Evolutionary conservation across 345 rosid genomes (phyloP), one percentile per base, ranked within the genome.

Genomic region (Sonneratia alba): DNA sequence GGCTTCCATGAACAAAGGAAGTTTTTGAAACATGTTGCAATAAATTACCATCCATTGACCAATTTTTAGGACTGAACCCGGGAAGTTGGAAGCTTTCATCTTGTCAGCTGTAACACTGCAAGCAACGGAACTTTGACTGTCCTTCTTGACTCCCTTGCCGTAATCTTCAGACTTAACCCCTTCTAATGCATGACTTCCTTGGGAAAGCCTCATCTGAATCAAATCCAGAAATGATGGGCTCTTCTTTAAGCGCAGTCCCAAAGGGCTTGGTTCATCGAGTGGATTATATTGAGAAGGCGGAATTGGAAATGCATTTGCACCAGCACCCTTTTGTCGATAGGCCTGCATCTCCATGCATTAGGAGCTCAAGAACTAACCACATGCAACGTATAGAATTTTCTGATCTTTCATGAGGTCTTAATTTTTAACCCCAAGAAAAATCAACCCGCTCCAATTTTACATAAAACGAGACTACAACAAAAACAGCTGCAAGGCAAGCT

Each of bases 51-150:
- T 94, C 99, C 99, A 96, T 48, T 69, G 77, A 69, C 99, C 99
- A 49, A 96, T 92, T 79, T 83, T 90, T 6, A 96, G 82, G 70
- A 87, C 68, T 0, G 93, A 83, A 77, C 93, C 98, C 16, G 98
- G 89, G 76, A 96, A 92, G 79, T 96, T 92, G 1, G 98, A 92
- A 59, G 98, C 99, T 85, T 96, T 96, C 36, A 91, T 90, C 87
- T 92, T 96, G 82, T 96, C 97, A 64, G 78, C 47, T 37, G 76
- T 15, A 55, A 61, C 38, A 7, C 73, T 36, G 45, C 22, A 16
- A 38, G 77, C 43, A 6, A 74, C n/a, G 14, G 80, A 65, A n/a
- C 21, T 40, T 43, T 24, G 36, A 68, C 62, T 78, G 70, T 90
- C 97, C 74, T 86, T 88, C 81, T 89, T 87, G 40, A 77, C 79